Base-by-base conservation (phyloP, 2,329 filamentous ascomycete genomes). In the Pseudogymnoascus sp. region DNA sequence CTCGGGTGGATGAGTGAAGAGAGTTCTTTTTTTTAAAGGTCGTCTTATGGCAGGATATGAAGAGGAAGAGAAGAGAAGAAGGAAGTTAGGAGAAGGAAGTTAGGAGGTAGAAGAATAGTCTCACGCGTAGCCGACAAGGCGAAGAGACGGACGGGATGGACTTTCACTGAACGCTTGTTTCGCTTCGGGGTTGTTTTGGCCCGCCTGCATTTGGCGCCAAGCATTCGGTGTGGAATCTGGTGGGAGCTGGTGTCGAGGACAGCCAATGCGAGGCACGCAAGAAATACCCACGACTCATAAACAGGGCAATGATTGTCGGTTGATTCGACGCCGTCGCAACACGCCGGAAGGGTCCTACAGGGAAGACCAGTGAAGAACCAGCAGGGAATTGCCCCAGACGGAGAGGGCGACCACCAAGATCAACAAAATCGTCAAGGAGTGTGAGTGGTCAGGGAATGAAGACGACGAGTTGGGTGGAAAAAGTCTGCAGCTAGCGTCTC, bases 321-420 rank as follows among this genome's bases (percentile, higher is more conserved):
- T 26, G 23, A 52, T 52, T 52, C 45, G 10, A 31, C 45, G 45
- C 45, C 45, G 45, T 52, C 45, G 45, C 26, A 52, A 33, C 26
- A 31, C n/a, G 45, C 45, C 26, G 26, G 26, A 52, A 52, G 45
- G 45, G 45, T 52, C 45, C 45, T 33, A n/a, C 45, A 52, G 45
- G 45, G 45, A 31, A 52, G 16, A 10, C 26, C n/a, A 52, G 45
- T 19, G 45, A 10, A 52, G n/a, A 8, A 52, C 45, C n/a, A 52
- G 45, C 45, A 52, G 45, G 45, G 45, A 52, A 52, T 52, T 52
- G 45, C 45, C 45, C 45, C 45, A 31, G 45, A 52, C 26, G 45
- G 45, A 33, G 45, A 52, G n/a, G 45, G 45, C 45, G 45, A 52
- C 45, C 19, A 31, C 45, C 26, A 52, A 52, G 45, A 33, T 52